phyloP scores from a whole-genome alignment of 2,329 filamentous ascomycete species.

The Penicillium sp. region DNA sequence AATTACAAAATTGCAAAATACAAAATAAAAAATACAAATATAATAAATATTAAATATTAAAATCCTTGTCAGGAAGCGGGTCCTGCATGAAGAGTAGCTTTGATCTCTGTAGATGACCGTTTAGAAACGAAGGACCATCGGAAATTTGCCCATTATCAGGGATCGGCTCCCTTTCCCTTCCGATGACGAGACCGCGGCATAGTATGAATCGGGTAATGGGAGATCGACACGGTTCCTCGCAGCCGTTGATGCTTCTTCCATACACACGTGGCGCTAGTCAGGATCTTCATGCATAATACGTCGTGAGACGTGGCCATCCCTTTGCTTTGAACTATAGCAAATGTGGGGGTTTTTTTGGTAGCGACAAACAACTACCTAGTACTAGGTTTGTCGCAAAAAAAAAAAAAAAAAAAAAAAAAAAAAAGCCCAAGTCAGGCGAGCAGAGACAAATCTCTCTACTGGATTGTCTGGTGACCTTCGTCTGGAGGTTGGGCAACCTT shows the following conservation, averaged over 20 bases:
- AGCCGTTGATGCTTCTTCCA: conserved; percentile 38
- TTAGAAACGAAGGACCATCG: conserved; percentile 11
- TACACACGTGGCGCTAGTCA: conserved; percentile 40
- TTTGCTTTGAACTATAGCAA: background rate
- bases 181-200: conserved; percentile 3
- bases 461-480: conserved; percentile 11
- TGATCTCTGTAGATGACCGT: conserved; percentile 7
- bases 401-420: too few relatives aligned
- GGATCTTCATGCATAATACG: conserved; percentile 36
- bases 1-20: background rate
- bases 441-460: background rate
- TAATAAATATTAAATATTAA: background rate
- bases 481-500: conserved; percentile 6
- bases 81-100: conserved; percentile 2
- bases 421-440: conserved; percentile 5
- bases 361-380: background rate
- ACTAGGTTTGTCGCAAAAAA: background rate
- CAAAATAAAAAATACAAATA: background rate
- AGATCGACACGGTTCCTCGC: conserved; percentile 40
- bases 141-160: conserved; percentile 22
- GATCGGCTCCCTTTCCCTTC: conserved; percentile 7
- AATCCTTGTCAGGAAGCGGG: conserved; percentile 4
- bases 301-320: conserved; percentile 3
- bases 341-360: background rate
- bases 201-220: conserved; percentile 31